These are phyloP conservation scores for Colletotrichum phormii DNA, from an alignment of 2,329 filamentous ascomycete species.

Conservation along the genomic window DNA sequence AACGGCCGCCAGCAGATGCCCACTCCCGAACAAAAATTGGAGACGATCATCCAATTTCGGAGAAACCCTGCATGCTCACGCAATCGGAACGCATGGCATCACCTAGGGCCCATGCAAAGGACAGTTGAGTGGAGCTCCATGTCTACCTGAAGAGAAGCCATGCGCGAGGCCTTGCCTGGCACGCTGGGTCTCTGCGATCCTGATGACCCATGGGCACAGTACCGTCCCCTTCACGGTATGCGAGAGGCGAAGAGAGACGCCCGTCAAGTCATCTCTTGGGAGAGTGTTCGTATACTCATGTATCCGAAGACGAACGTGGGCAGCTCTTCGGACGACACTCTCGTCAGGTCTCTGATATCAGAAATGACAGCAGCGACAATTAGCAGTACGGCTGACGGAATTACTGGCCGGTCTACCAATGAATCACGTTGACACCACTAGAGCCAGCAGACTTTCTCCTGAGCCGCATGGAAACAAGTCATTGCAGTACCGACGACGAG, in stretches of 20 bases:
- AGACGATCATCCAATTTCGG: slow-evolving; percentile 16
- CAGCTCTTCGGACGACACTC: not conserved
- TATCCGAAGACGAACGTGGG: not conserved
- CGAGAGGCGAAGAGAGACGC: not conserved
- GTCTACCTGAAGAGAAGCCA: not conserved
- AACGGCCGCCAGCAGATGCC: slow-evolving; percentile 12
- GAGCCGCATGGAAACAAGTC: not conserved
- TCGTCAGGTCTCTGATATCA: not conserved
- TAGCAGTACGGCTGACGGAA: not conserved
- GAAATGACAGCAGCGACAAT: not conserved
- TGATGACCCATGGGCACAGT: not conserved
- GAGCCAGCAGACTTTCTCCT: not conserved
- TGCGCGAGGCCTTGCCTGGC: slow-evolving; percentile 1
- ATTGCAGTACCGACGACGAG: not conserved
- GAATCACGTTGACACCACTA: not conserved
- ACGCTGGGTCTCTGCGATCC: not conserved
- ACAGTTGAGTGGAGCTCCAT: slow-evolving; percentile 4
- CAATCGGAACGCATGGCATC: slow-evolving; percentile 23
- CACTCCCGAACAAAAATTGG: slow-evolving; percentile 14
- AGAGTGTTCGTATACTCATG: not conserved
- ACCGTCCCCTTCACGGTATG: not conserved
- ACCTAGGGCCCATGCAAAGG: slow-evolving; percentile 8
- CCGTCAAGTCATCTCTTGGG: not conserved
- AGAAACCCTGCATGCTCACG: slow-evolving; percentile 18
- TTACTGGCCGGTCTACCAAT: not conserved